These are phyloP conservation scores for Amoebophrya sp. DNA, from an alignment of 169 alveolate genomes.

Conservation along the genomic window DNA sequence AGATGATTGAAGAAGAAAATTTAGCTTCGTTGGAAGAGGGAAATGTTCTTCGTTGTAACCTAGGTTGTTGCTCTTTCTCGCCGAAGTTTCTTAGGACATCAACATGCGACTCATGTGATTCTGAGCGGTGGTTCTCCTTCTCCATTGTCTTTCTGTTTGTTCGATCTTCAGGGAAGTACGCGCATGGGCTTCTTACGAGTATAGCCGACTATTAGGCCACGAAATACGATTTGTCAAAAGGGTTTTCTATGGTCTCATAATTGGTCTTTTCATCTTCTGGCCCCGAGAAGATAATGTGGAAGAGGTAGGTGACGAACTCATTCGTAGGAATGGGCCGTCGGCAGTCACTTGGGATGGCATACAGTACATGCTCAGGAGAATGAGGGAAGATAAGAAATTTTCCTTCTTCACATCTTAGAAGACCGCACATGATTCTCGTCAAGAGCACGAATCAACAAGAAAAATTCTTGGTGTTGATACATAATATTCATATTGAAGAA, in stretches of 20 bases:
- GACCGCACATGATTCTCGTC: too few species aligned
- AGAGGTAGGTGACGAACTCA: slow-evolving; percentile 12
- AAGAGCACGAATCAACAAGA: too few species aligned
- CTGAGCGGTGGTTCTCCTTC: too few species aligned
- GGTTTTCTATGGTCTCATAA: background rate
- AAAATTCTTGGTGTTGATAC: too few species aligned
- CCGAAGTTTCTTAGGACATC: background rate
- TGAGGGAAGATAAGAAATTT: too few species aligned
- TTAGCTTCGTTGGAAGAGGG: background rate
- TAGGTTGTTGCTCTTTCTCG: background rate
- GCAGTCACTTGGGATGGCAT: too few species aligned
- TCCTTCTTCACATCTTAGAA: too few species aligned
- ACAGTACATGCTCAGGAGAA: too few species aligned
- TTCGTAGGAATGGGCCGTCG: too few species aligned
- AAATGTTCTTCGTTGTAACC: background rate
- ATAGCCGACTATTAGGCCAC: background rate
- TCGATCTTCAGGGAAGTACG: background rate
- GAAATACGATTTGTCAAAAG: background rate
- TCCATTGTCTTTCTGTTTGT: too few species aligned
- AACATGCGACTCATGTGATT: background rate
- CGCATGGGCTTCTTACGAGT: background rate
- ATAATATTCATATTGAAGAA: too few species aligned
- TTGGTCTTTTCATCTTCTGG: background rate
- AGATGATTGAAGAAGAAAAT: background rate
- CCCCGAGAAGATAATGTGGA: background rate